Evolutionary conservation across 2,329 filamentous ascomycete species (phyloP), one percentile per base, ranked within the genome.

Genomic region (Plenodomus biglobosus): DNA sequence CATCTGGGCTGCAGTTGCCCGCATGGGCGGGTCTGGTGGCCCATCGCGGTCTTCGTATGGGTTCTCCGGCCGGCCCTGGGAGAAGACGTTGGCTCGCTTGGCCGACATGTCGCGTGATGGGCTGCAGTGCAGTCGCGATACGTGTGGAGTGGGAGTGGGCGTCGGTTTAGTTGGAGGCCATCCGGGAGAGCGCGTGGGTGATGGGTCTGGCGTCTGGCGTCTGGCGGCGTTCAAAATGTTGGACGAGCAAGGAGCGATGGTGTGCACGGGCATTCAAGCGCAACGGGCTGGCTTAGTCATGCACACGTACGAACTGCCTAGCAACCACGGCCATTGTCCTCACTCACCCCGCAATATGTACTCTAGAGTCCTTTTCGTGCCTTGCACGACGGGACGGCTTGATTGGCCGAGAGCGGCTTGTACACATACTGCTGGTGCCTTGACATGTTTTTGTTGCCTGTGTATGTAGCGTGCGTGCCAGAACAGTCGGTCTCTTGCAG

Each of bases 1-100:
- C 68, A 81, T 42, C 67, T 82, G 79, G 34, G 79, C 78, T 34
- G 79, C 79, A 21, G 78, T 81, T 27, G 80, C 79, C 66, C 73
- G 74, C 58, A 76, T 73, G 20, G 76, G 74, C 56, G 72, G 70
- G 2, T 80, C 78, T 39, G 72, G 73, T 21, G 70, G 71, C 41
- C 70, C 68, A 27, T 62, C 55, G 38, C 56, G 55, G 35, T 66
- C 64, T 42, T 64, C 54, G 49, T 66, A 67, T 10, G 61, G 62
- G 11, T 42, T 21, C 39, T 67, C 66, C 16, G 58, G 54, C 43
- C 55, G 56, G 40, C 66, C 66, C 54, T 69, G 66, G 27, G 48
- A 55, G 44, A 65, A 68, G 16, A 60, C 52, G 43, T 54, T 61
- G 8, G 43, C 54, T 48, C 65, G 63, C 55, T 68, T 68, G 38